Evolutionary conservation across 257 asterid genomes (phyloP), one percentile per base, ranked within the genome.

Genomic region (Solanum pimpinellifolium): DNA sequence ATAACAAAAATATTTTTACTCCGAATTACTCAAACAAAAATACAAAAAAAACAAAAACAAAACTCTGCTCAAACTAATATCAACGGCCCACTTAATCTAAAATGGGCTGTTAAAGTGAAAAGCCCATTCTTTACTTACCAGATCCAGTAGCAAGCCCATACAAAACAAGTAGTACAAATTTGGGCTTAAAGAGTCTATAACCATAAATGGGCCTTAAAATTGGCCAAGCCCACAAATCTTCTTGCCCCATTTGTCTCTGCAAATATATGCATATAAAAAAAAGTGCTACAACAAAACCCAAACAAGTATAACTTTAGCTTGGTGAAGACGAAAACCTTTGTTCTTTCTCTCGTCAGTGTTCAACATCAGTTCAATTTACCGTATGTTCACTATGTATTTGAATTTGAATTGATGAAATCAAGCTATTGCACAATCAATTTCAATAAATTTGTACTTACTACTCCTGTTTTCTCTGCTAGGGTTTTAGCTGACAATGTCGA

Each of bases 401-500:
- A 78, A 78, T 80, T 29, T 47, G 11, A 78, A 27, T 78, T 9
- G 2, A 27, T 9, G 1, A 78, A 5, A 46, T 62, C 31, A 16
- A 78, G 18, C 44, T 25, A 10, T 47, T 27, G 7, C 68, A 5
- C 85, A 47, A 47, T 80, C 37, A 39, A 47, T 0, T 80, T 47
- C 4, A 3, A 16, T 16, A 27, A 56, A 81, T 49, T 18, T 49
- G 62, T 49, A 18, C 46, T 49, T 31, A 18, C n/a, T 49, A 31
- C 9, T 29, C 11, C 7, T 42, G 49, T 16, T 49, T 49, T 49
- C 85, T 81, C 31, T 86, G 84, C 69, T 88, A 89, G 93, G 90
- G 83, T 89, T 93, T 89, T 86, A 85, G 87, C 44, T 87, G n/a
- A 20, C 16, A 29, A 84, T 86, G 80, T 85, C 89, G 42, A 86